A percentile compares a stretch with the other conserved stretches of the same genome.
Conservation (phyloP, 345 rosid species). For the Euclidium syriacum region DNA sequence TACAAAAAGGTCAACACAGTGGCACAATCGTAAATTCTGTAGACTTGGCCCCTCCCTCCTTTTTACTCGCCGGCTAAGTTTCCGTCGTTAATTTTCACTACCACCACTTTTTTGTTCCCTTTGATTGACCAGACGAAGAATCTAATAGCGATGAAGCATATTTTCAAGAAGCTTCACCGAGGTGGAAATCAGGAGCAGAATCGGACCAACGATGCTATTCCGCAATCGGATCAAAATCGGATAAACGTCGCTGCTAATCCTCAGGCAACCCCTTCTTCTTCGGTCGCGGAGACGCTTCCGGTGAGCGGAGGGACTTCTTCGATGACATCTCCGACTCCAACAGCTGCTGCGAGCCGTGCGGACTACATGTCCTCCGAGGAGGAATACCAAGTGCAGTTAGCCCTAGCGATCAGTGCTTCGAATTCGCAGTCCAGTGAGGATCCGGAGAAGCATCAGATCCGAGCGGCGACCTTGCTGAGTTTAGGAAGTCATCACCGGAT, state of each 20-base stretch:
- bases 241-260: constrained; percentile 28
- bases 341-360: constrained; percentile 19
- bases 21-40: constrained; percentile 19
- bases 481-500: constrained; percentile 51
- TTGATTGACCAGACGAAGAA: constrained; percentile 15
- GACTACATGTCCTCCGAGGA: constrained; percentile 87
- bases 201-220: constrained; percentile 62
- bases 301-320: constrained; percentile 2
- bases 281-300: constrained; percentile 23
- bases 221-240: constrained; percentile 47
- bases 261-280: constrained; percentile 42
- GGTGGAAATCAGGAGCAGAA: constrained; percentile 66
- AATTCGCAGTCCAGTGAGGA: constrained; percentile 64
- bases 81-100: constrained; percentile 22
- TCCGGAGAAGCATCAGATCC: constrained; percentile 88
- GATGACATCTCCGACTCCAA: constrained; percentile 30
- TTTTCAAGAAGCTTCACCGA: constrained; percentile 86
- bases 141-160: constrained; percentile 66
- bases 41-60: background rate
- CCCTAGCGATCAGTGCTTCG: constrained; percentile 92
- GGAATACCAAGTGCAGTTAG: constrained; percentile 93
- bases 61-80: constrained; percentile 30
- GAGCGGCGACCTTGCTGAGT: constrained; percentile 71
- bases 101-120: background rate
- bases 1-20: constrained; percentile 22